These are phyloP conservation scores for Phaeotremella fagi DNA, from an alignment of 768 basidiomycete genomes.

Conservation along the genomic window DNA sequence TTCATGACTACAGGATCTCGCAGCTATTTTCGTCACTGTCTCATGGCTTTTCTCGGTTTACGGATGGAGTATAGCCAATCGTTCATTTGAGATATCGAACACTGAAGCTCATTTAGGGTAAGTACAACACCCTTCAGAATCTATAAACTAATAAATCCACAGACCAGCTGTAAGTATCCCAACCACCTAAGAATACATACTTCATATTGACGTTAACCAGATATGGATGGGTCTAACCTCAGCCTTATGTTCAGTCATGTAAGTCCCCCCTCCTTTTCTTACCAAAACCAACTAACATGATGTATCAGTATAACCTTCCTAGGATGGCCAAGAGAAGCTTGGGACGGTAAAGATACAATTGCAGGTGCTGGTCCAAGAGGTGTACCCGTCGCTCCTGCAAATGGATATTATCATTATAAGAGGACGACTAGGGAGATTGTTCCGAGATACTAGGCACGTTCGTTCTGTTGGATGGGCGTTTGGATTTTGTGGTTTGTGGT, in stretches of 20 bases:
- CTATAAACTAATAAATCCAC: not conserved
- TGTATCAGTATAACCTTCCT: slow-evolving; percentile 28
- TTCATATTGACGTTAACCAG: slow-evolving; percentile 10
- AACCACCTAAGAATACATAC: not conserved
- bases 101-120: slow-evolving; percentile 36
- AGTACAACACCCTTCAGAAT: slow-evolving; percentile 6
- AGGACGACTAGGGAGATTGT: slow-evolving; percentile 47
- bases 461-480: not conserved
- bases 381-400: slow-evolving; percentile 7
- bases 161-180: not conserved
- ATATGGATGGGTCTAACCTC: slow-evolving; percentile 46
- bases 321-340: slow-evolving; percentile 43
- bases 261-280: too few relatives aligned
- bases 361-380: slow-evolving; percentile 23
- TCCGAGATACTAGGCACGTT: slow-evolving; percentile 17
- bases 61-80: slow-evolving; percentile 44
- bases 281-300: not conserved
- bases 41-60: slow-evolving; percentile 43
- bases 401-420: slow-evolving; percentile 48
- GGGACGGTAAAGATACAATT: slow-evolving; percentile 31
- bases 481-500: too few relatives aligned
- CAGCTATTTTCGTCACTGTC: slow-evolving; percentile 23
- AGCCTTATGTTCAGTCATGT: slow-evolving; percentile 38
- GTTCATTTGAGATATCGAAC: slow-evolving; percentile 31
- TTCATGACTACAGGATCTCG: slow-evolving; percentile 19